Percentiles rank a stretch among this genome's conserved stretches.
Conservation (phyloP, 208 protist species). For the Entamoeba invadens region DNA sequence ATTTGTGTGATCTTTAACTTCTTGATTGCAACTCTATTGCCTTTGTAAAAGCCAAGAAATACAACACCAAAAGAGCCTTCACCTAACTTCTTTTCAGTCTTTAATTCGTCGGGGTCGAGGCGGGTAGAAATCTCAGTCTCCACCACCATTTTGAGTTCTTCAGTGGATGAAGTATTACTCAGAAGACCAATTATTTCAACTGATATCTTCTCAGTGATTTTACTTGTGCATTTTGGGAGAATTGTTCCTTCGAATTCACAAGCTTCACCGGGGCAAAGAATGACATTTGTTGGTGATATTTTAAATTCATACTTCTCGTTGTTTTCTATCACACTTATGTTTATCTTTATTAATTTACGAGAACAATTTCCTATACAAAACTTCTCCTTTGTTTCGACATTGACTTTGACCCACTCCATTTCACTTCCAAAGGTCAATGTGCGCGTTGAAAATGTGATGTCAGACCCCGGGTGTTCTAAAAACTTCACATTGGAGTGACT, state of each 20-base stretch:
- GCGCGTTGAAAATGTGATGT: neutral
- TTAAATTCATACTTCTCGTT: neutral
- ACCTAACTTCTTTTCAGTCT: too few species aligned
- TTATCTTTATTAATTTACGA: neutral
- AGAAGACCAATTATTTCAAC: too few species aligned
- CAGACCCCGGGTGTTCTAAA: neutral
- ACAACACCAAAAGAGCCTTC: too few species aligned
- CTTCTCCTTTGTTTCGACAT: neutral
- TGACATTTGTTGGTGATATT: neutral
- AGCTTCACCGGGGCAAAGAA: neutral
- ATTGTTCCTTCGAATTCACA: neutral
- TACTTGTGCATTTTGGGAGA: neutral
- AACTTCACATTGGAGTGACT: neutral
- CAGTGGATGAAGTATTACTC: too few species aligned
- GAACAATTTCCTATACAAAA: neutral
- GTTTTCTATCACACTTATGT: neutral
- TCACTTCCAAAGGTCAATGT: neutral
- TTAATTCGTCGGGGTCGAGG: too few species aligned
- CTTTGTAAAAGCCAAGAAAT: too few species aligned
- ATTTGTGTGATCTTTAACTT: too few species aligned
- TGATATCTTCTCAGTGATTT: neutral
- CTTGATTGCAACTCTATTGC: too few species aligned
- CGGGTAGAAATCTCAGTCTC: too few species aligned
- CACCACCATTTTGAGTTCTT: too few species aligned
- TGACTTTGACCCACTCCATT: neutral